phyloP scores from a whole-genome alignment of 805 yeast species.

The Scheffersomyces spartinae region DNA sequence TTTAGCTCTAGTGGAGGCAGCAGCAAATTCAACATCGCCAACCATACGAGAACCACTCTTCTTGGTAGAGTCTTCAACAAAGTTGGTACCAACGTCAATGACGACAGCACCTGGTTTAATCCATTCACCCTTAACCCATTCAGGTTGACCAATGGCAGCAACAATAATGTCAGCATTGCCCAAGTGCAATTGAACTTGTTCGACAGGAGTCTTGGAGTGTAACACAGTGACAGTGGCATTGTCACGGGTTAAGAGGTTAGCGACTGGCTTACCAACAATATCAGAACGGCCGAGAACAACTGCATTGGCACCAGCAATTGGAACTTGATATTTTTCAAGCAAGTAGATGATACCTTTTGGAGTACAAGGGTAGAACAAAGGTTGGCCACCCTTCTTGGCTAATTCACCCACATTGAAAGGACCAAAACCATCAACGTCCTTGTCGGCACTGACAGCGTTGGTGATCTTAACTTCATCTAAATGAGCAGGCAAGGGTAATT shows the following conservation, averaged over 20 bases:
- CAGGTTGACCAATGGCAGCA: conserved; percentile 66
- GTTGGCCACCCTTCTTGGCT: conserved; percentile 60
- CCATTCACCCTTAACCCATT: conserved; percentile 67
- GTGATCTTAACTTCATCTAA: conserved; percentile 59
- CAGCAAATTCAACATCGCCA: conserved; percentile 65
- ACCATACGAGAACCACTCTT: conserved; percentile 64
- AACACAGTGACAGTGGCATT: conserved; percentile 70
- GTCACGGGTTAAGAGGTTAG: conserved; percentile 55
- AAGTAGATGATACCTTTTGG: conserved; percentile 71
- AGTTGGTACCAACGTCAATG: conserved; percentile 79
- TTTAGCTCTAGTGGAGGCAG: conserved; percentile 40
- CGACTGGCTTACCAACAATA: conserved; percentile 76
- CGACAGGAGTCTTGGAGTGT: conserved; percentile 53
- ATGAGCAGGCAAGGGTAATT: conserved; percentile 66
- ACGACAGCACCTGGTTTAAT: conserved; percentile 56
- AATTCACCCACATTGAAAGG: conserved; percentile 70
- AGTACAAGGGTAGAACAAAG: conserved; percentile 69
- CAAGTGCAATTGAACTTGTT: conserved; percentile 35
- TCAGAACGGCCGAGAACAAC: conserved; percentile 80
- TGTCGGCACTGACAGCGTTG: conserved; percentile 49
- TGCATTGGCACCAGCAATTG: conserved; percentile 56
- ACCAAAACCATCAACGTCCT: conserved; percentile 81
- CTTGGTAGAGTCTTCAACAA: conserved; percentile 50
- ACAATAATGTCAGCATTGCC: conserved; percentile 64
- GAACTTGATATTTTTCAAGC: conserved; percentile 43